Percentiles rank a stretch among this genome's conserved stretches.
These are phyloP conservation scores for Ceriops zippeliana DNA, from an alignment of 345 rosid genomes.

Conservation along the genomic window DNA sequence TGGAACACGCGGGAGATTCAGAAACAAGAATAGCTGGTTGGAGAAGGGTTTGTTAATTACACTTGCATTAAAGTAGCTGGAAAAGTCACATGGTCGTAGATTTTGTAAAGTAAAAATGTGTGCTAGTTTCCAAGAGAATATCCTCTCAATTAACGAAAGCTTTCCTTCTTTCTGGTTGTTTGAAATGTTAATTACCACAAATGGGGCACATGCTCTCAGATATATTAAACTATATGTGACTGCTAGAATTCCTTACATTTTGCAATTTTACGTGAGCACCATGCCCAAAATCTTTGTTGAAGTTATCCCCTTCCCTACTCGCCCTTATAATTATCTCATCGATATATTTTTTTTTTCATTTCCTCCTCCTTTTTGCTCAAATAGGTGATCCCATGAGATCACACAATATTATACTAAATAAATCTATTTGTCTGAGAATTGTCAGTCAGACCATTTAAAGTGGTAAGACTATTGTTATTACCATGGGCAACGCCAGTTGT, in stretches of 20 bases:
- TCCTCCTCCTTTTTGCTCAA: too few species aligned
- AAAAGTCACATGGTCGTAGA: conserved; percentile 3
- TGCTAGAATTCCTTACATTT: conserved; percentile 14
- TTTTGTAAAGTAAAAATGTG: background rate
- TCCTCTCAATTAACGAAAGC: background rate
- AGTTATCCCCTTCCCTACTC: too few species aligned
- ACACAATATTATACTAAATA: too few species aligned
- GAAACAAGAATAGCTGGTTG: background rate
- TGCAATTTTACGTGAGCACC: conserved; percentile 3
- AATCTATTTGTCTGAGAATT: too few species aligned
- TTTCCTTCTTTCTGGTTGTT: conserved; percentile 25
- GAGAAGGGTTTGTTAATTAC: background rate
- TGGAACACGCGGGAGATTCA: too few species aligned
- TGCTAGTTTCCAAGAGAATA: background rate
- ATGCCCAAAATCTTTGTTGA: background rate
- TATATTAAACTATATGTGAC: background rate
- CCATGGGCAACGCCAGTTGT: too few species aligned
- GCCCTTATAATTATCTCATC: too few species aligned
- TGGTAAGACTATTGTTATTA: too few species aligned
- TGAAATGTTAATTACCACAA: conserved; percentile 13
- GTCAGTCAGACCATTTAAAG: too few species aligned
- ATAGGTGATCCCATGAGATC: too few species aligned
- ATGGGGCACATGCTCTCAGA: conserved; percentile 24
- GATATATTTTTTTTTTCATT: too few species aligned
- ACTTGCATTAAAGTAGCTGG: background rate